phyloP scores from a whole-genome alignment of 2,329 filamentous ascomycete genomes.

The Colletotrichum melonis region DNA sequence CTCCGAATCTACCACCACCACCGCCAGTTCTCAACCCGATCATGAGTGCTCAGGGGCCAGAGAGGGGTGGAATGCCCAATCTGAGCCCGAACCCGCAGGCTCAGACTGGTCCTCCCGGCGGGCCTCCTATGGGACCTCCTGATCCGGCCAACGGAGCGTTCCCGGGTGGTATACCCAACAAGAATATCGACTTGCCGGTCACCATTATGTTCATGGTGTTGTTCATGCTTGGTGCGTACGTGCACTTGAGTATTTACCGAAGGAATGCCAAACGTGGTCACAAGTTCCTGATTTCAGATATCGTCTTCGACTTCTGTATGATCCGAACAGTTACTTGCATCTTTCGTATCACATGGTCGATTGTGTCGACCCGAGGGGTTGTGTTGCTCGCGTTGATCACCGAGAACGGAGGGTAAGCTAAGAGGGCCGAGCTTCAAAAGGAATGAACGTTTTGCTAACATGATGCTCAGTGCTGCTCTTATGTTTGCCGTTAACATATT shows the following conservation, averaged over 20 bases:
- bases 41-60: slow-evolving; percentile 9
- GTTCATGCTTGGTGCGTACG: slow-evolving; percentile 39
- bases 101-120: background rate
- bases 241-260: slow-evolving; percentile 40
- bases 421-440: background rate
- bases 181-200: slow-evolving; percentile 39
- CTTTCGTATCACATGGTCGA: slow-evolving; percentile 50
- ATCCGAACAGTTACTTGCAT: slow-evolving; percentile 46
- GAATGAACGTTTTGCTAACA: background rate
- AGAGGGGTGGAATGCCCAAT: background rate
- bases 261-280: slow-evolving; percentile 47
- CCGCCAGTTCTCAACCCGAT: background rate
- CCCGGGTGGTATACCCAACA: slow-evolving; percentile 31
- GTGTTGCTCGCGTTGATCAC: slow-evolving; percentile 49
- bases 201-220: slow-evolving; percentile 41
- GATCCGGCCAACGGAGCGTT: slow-evolving; percentile 31
- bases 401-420: slow-evolving; percentile 48
- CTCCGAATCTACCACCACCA: background rate
- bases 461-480: slow-evolving; percentile 42
- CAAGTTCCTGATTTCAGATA: slow-evolving; percentile 51
- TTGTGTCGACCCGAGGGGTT: slow-evolving; percentile 40
- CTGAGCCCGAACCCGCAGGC: background rate
- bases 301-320: slow-evolving; percentile 51
- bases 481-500: slow-evolving; percentile 52
- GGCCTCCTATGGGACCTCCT: slow-evolving; percentile 14